Conservation (phyloP, 345 rosid genomes). For the Excoecaria agallocha region DNA sequence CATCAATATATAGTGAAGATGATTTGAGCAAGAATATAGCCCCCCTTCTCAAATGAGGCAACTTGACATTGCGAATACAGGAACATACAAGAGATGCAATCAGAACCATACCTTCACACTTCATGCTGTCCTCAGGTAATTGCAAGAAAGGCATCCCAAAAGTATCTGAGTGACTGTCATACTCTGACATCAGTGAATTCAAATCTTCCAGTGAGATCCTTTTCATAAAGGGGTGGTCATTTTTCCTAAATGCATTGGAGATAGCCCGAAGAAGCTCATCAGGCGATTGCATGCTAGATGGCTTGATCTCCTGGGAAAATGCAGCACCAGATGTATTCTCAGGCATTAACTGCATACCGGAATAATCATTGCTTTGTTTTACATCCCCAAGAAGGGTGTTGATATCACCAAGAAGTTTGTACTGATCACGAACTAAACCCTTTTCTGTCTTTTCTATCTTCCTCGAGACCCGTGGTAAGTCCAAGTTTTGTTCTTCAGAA, state of each 20-base stretch:
- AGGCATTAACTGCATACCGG: conserved; percentile 19
- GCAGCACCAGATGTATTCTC: conserved; percentile 32
- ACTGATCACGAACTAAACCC: conserved; percentile 30
- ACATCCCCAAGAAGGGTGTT: conserved; percentile 44
- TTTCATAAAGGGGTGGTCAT: conserved; percentile 70
- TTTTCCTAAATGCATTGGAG: conserved; percentile 71
- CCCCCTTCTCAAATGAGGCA: conserved; percentile 89
- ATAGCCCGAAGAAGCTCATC: conserved; percentile 47
- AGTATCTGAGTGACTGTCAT: conserved; percentile 81
- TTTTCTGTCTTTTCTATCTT: conserved; percentile 44
- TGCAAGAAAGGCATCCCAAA: conserved; percentile 77
- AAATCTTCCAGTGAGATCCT: conserved; percentile 78
- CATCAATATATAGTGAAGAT: conserved; percentile 85
- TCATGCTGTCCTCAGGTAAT: conserved; percentile 59
- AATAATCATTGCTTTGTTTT: conserved; percentile 36
- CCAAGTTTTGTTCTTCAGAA: conserved; percentile 38
- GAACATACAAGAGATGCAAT: conserved; percentile 95
- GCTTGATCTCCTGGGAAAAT: conserved; percentile 35
- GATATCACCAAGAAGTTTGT: conserved; percentile 43
- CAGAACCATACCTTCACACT: conserved; percentile 94
- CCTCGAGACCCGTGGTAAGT: conserved; percentile 33
- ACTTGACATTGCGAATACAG: conserved; percentile 88
- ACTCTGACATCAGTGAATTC: conserved; percentile 61
- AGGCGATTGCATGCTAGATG: conserved; percentile 36
- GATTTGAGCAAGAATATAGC: conserved; percentile 78